Conservation (phyloP, 139 green algal species). For the Closterium sp. region DNA sequence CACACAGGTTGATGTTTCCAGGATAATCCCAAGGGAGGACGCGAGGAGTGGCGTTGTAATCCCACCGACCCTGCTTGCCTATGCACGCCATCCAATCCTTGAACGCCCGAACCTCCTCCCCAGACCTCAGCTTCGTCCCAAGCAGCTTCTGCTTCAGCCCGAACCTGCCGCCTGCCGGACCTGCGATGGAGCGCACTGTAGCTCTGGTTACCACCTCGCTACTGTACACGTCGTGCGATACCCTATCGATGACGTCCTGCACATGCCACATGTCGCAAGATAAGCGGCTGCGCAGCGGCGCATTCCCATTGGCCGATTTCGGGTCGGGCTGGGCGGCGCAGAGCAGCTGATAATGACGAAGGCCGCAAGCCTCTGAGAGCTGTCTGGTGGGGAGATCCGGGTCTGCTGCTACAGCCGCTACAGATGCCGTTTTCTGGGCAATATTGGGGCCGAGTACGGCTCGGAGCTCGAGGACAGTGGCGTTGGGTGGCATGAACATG, state of each 20-base stretch:
- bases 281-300: neutral
- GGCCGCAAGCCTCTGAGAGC: neutral
- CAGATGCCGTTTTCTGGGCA: neutral
- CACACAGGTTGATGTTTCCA: constrained; percentile 3
- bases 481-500: constrained; percentile 8
- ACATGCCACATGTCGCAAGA: constrained; percentile 12
- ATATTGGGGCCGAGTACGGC: neutral
- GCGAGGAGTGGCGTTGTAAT: neutral
- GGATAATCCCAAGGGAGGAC: neutral
- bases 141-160: constrained; percentile 7
- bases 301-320: neutral
- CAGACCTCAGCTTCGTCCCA: neutral
- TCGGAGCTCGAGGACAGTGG: neutral
- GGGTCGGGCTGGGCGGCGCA: neutral
- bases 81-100: neutral
- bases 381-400: neutral
- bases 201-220: neutral
- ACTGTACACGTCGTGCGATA: neutral
- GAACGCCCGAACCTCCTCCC: neutral
- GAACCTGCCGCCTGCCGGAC: neutral
- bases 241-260: neutral
- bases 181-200: neutral
- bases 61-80: neutral
- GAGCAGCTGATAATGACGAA: neutral
- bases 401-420: neutral